These are phyloP conservation scores for Venturia oleaginea DNA, from an alignment of 2,329 filamentous ascomycete genomes.

Conservation along the genomic window DNA sequence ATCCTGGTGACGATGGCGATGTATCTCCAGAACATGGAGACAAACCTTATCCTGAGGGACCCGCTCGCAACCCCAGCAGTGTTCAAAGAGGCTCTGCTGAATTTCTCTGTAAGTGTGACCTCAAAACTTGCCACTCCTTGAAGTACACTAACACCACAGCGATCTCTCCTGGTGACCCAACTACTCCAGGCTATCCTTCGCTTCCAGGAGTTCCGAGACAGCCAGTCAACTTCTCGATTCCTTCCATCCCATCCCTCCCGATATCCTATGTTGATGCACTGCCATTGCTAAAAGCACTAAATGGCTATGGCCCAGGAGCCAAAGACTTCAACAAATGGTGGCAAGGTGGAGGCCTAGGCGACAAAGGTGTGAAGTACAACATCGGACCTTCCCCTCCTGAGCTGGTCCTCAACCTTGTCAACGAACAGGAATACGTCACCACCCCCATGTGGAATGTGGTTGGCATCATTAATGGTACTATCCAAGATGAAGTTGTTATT, in stretches of 20 bases:
- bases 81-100: constrained; percentile 84
- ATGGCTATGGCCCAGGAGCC: constrained; percentile 74
- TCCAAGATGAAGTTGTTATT: constrained; percentile 76
- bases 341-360: constrained; percentile 62
- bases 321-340: constrained; percentile 65
- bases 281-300: constrained; percentile 80
- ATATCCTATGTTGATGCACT: constrained; percentile 83
- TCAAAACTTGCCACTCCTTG: neutral
- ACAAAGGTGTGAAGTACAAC: constrained; percentile 77
- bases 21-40: constrained; percentile 75
- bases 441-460: constrained; percentile 64
- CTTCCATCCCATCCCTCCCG: constrained; percentile 81
- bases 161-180: constrained; percentile 62
- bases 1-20: constrained; percentile 81
- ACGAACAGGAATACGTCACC: constrained; percentile 41
- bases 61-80: constrained; percentile 76
- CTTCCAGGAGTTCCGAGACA: constrained; percentile 77
- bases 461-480: constrained; percentile 80
- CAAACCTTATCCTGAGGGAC: constrained; percentile 67
- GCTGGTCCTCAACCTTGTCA: constrained; percentile 44
- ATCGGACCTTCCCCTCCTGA: constrained; percentile 71
- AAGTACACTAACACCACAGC: constrained; percentile 22
- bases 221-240: constrained; percentile 60
- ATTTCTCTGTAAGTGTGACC: constrained; percentile 35
- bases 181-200: constrained; percentile 87